These are phyloP conservation scores for Davidsoniella neocaledoniae DNA, from an alignment of 2,329 filamentous ascomycete genomes.

Conservation along the genomic window DNA sequence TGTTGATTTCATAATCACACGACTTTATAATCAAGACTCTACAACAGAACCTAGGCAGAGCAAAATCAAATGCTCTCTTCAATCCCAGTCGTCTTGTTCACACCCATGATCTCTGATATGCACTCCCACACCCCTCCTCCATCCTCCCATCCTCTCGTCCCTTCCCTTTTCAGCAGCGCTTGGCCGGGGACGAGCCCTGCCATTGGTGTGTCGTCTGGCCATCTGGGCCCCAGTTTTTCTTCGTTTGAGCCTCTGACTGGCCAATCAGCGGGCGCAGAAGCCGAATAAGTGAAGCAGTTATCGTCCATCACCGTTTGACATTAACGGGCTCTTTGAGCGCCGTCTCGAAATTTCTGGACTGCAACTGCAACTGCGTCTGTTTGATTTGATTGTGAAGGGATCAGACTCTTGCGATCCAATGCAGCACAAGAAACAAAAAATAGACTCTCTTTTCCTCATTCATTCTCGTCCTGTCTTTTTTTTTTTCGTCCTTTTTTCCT, in stretches of 20 bases:
- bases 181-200: not conserved
- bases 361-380: conserved; percentile 3
- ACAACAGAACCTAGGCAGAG: too few relatives aligned
- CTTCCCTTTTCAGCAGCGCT: conserved; percentile 3
- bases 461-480: not conserved
- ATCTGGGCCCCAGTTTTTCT: conserved; percentile 4
- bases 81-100: not conserved
- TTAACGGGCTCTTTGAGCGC: not conserved
- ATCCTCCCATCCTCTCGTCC: not conserved
- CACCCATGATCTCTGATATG: not conserved
- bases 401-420: too few relatives aligned
- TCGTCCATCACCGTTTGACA: conserved; percentile 5
- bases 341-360: not conserved
- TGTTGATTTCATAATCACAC: too few relatives aligned
- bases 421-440: too few relatives aligned
- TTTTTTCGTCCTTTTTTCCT: conserved; percentile 2
- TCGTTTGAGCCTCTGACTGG: conserved; percentile 1
- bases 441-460: not conserved
- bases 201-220: conserved; percentile 2
- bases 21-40: too few relatives aligned
- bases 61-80: too few relatives aligned
- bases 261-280: not conserved
- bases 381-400: not conserved
- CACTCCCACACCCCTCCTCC: not conserved
- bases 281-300: conserved; percentile 2